Evolutionary conservation across 83 land plant genomes (phyloP).

Genomic region (Picea engelmannii): DNA sequence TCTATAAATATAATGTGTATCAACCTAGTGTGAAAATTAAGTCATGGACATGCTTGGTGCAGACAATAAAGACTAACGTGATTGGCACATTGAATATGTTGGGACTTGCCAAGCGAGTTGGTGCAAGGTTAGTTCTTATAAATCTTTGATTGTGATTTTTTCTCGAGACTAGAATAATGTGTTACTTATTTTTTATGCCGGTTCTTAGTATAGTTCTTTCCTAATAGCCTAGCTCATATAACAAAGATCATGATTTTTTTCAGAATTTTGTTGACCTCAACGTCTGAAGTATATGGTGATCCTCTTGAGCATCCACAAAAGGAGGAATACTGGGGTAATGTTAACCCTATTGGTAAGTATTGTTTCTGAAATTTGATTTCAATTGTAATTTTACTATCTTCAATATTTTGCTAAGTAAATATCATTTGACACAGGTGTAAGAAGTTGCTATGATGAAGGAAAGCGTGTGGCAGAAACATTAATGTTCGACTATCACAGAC

Average conservation of each 20-base stretch:
- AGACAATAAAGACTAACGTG: slow-evolving; percentile 98
- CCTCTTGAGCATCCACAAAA: slow-evolving; percentile 97
- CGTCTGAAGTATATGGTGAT: slow-evolving; percentile 99
- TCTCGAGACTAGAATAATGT: neutral
- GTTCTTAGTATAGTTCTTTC: neutral
- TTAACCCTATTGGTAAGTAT: slow-evolving; percentile 91
- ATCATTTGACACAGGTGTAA: slow-evolving; percentile 66
- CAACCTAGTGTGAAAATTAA: too few species aligned
- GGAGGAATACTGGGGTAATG: slow-evolving; percentile 99
- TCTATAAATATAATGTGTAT: too few species aligned
- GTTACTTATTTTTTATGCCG: slow-evolving; percentile 3
- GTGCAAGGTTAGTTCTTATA: slow-evolving; percentile 71
- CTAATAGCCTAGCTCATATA: neutral
- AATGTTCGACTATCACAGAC: slow-evolving; percentile 99
- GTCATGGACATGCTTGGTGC: slow-evolving; percentile 14
- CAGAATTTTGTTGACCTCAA: slow-evolving; percentile 95
- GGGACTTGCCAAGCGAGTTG: slow-evolving; percentile 98
- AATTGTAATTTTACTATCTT: neutral
- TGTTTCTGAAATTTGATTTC: neutral
- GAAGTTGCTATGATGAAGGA: slow-evolving; percentile 98
- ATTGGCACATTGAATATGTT: slow-evolving; percentile 99
- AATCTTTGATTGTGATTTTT: neutral
- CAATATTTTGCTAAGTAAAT: neutral
- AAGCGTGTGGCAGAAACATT: slow-evolving; percentile 94
- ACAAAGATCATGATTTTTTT: neutral